Conservation (phyloP, 2,329 filamentous ascomycete species). For the Cercospora citrullina region DNA sequence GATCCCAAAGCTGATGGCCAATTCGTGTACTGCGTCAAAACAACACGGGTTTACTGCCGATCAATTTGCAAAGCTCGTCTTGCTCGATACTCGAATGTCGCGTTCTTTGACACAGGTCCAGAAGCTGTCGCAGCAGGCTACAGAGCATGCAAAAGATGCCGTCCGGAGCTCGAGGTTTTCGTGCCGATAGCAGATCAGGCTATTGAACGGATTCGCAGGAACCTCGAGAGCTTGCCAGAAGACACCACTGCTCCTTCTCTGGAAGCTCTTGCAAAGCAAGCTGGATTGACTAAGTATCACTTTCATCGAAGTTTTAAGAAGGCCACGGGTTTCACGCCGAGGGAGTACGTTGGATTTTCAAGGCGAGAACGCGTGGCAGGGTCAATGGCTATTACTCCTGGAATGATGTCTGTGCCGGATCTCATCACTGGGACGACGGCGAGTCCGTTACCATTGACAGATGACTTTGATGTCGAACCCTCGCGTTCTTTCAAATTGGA, state of each 20-base stretch:
- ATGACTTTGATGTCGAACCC: not conserved
- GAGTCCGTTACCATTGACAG: not conserved
- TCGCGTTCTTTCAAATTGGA: not conserved
- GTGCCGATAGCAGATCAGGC: slow-evolving; percentile 15
- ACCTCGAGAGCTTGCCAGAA: slow-evolving; percentile 16
- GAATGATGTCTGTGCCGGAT: not conserved
- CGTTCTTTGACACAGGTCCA: slow-evolving; percentile 52
- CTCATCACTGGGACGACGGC: not conserved
- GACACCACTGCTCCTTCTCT: slow-evolving; percentile 31
- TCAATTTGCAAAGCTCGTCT: slow-evolving; percentile 63
- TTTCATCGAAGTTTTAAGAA: slow-evolving; percentile 62
- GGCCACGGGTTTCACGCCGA: slow-evolving; percentile 55
- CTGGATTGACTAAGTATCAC: slow-evolving; percentile 58
- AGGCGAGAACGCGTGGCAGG: not conserved
- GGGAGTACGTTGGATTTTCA: slow-evolving; percentile 39
- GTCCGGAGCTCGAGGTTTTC: slow-evolving; percentile 44
- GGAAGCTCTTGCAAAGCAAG: slow-evolving; percentile 52
- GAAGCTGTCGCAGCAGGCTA: slow-evolving; percentile 55
- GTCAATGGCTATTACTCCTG: not conserved
- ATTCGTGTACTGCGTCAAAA: slow-evolving; percentile 59
- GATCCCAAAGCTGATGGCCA: slow-evolving; percentile 19
- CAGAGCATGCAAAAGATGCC: slow-evolving; percentile 60
- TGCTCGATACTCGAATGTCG: slow-evolving; percentile 57
- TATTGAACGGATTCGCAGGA: slow-evolving; percentile 15
- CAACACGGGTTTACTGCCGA: slow-evolving; percentile 61